phyloP scores from a whole-genome alignment of 2,329 filamentous ascomycete genomes.

The Colletotrichum sp. region DNA sequence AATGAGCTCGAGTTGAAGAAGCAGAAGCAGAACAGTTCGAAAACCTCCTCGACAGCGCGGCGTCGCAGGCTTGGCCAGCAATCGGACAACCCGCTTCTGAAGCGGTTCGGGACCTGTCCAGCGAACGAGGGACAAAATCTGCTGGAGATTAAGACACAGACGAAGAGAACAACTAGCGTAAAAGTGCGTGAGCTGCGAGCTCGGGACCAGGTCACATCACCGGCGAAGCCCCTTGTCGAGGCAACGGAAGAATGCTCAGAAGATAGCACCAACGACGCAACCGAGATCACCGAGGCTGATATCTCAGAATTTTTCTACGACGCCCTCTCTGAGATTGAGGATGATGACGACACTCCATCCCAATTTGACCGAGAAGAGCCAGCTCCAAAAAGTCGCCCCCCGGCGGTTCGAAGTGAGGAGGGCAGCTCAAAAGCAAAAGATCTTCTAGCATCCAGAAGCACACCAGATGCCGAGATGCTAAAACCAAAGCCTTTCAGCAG shows the following conservation, averaged over 20 bases:
- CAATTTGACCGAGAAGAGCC: background rate
- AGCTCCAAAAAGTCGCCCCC: background rate
- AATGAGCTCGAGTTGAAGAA: background rate
- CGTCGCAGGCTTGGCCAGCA: slow-evolving; percentile 15
- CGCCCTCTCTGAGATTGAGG: slow-evolving; percentile 1
- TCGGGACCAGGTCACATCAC: background rate
- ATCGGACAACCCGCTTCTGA: background rate
- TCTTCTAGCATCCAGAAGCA: background rate
- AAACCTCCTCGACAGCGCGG: background rate
- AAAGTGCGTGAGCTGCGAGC: background rate
- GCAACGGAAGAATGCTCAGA: background rate
- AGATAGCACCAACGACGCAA: background rate
- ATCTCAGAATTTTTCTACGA: slow-evolving; percentile 13
- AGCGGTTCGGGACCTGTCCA: background rate
- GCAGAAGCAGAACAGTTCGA: background rate
- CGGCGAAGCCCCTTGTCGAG: background rate
- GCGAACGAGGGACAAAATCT: background rate
- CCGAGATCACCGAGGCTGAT: slow-evolving; percentile 16
- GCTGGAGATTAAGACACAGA: background rate
- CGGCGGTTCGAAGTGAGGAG: background rate
- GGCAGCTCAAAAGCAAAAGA: background rate
- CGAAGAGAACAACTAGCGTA: background rate
- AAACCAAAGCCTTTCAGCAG: background rate
- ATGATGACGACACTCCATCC: background rate
- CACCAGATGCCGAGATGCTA: background rate